Conservation (phyloP, 2,329 filamentous ascomycete genomes). For the Aspergillus brasiliensis region DNA sequence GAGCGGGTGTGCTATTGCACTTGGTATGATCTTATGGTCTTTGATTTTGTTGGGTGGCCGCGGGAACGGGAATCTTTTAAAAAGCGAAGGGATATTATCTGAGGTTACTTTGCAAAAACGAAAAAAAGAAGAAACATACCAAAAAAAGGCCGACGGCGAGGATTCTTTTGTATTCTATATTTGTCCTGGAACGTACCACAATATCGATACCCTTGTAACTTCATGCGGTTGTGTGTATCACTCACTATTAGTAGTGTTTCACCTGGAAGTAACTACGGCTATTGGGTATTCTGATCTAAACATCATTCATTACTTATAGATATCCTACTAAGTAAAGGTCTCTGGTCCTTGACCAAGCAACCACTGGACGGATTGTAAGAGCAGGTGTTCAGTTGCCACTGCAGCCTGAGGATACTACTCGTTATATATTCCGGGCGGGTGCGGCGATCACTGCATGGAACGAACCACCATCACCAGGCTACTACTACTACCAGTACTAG, state of each 20-base stretch:
- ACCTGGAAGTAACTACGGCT: no score
- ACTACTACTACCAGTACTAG: no score
- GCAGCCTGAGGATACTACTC: no score
- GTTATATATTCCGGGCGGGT: no score
- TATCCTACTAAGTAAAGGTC: no score
- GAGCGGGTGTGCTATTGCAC: not conserved
- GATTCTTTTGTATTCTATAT: conserved; percentile 28
- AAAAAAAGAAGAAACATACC: conserved; percentile 20
- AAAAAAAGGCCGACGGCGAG: conserved; percentile 9
- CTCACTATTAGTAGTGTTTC: not conserved
- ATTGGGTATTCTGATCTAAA: no score
- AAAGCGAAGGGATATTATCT: conserved; percentile 13
- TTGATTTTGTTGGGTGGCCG: conserved; percentile 12
- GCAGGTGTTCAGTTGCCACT: no score
- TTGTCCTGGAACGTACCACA: conserved; percentile 29
- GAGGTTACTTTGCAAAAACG: conserved; percentile 5
- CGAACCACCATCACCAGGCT: no score
- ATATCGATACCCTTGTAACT: conserved; percentile 40
- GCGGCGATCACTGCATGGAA: no score
- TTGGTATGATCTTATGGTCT: not conserved
- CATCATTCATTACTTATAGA: no score
- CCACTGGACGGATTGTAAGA: no score
- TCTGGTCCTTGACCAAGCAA: no score
- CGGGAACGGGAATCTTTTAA: conserved; percentile 18
- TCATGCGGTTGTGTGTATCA: conserved; percentile 5